Evolutionary conservation across 2,329 filamentous ascomycete species (phyloP), one percentile per base, ranked within the genome.

Genomic region (Niveomyces coronatus): DNA sequence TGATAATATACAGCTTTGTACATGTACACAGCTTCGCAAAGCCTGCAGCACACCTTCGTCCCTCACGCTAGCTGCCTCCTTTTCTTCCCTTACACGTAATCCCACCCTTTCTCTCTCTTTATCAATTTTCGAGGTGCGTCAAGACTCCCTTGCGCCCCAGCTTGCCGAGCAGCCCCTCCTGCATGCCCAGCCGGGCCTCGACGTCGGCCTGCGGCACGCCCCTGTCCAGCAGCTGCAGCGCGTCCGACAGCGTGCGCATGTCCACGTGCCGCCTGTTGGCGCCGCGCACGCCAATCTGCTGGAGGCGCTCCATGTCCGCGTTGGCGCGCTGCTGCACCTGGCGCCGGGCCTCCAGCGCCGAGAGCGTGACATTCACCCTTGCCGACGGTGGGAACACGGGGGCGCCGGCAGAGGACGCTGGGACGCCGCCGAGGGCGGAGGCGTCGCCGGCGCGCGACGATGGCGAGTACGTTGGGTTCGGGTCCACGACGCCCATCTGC

Each of bases 401-500:
- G 2, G 44, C 37, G 4, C 41, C 27, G 8, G 42, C 26, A 3
- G 55, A 40, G 9, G 47, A 47, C 40, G n/a, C n/a, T n/a, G 45
- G 44, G 34, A 45, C 17, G 39, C 32, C 39, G 44, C 41, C 37
- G 47, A 5, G 39, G 43, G 19, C 19, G 27, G 23, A 20, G 6
- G 35, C 28, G 35, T 14, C 28, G 17, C 47, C 45, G 7, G 61
- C 68, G 3, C 58, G 70, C 7, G 70, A 74, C 2, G 69, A 71
- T 17, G 66, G 59, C 5, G 70, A 74, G 32, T 62, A 67, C 4
- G 67, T 72, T 20, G 71, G 70, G 45, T 68, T 70, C 4, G 72
- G 70, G 32, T 70, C 62, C 8, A 63, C 71, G 20, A 74, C 58
- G 49, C 71, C 72, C 64, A 76, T 73, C 44, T 70, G 56, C 18